Conservation (phyloP, 495 filamentous ascomycete genomes). For the Entonaema liquescens region DNA sequence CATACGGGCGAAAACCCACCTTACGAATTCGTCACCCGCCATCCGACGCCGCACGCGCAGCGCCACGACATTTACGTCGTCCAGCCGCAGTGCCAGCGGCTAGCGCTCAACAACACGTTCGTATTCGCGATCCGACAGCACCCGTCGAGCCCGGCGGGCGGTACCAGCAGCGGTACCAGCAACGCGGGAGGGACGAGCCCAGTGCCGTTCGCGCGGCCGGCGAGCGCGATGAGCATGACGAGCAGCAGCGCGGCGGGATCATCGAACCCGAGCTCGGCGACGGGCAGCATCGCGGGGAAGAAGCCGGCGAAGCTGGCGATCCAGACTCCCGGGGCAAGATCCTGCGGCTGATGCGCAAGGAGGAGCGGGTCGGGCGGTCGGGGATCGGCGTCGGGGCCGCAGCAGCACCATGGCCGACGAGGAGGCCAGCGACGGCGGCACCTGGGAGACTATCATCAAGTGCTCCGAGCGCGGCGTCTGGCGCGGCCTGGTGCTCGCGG, state of each 20-base stretch:
- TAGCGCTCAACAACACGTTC: slow-evolving; percentile 96
- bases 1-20: slow-evolving; percentile 92
- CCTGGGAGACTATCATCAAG: slow-evolving; percentile 98
- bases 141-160: slow-evolving; percentile 65
- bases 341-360: slow-evolving; percentile 86
- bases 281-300: slow-evolving; percentile 55
- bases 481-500: slow-evolving; percentile 92
- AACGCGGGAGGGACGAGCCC: slow-evolving; percentile 69
- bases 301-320: slow-evolving; percentile 97
- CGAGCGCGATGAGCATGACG: slow-evolving; percentile 84
- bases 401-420: slow-evolving; percentile 57
- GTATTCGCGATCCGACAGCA: slow-evolving; percentile 96
- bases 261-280: slow-evolving; percentile 61
- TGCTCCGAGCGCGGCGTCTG: slow-evolving; percentile 90
- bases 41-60: slow-evolving; percentile 96
- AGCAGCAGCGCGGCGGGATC: slow-evolving; percentile 69
- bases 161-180: slow-evolving; percentile 52
- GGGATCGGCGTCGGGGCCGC: slow-evolving; percentile 52
- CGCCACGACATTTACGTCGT: slow-evolving; percentile 96
- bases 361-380: slow-evolving; percentile 68
- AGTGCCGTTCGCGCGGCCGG: slow-evolving; percentile 74
- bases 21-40: slow-evolving; percentile 90
- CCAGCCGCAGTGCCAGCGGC: slow-evolving; percentile 86
- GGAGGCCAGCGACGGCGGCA: slow-evolving; percentile 75
- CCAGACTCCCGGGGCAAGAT: slow-evolving; percentile 96